phyloP scores from a whole-genome alignment of 2,329 filamentous ascomycete genomes.

The Arthrobotrys iridis region DNA sequence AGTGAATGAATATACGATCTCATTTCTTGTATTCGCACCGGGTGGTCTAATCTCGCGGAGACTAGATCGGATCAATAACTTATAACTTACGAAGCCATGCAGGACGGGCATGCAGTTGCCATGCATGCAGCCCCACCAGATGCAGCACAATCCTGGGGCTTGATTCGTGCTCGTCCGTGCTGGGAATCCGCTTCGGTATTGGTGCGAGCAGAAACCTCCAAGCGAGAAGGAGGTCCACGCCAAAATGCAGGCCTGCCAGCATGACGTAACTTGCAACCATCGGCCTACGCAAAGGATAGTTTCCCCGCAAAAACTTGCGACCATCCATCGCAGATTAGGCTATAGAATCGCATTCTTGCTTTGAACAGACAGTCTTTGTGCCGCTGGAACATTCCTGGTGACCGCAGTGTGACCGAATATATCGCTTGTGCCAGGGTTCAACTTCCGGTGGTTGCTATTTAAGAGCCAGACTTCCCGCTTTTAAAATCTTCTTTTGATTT shows the following conservation, averaged over 20 bases:
- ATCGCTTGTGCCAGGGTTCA: neutral
- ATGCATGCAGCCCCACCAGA: slow-evolving; percentile 18
- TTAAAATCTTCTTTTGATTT: neutral
- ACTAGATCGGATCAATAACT: neutral
- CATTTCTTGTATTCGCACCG: neutral
- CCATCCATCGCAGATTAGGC: slow-evolving; percentile 25
- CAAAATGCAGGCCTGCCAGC: slow-evolving; percentile 2
- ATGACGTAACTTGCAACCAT: slow-evolving; percentile 40
- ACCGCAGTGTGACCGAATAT: slow-evolving; percentile 30
- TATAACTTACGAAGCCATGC: slow-evolving; percentile 14
- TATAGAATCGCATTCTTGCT: slow-evolving; percentile 28
- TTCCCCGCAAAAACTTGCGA: slow-evolving; percentile 40
- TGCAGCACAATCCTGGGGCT: neutral
- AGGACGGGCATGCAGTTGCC: slow-evolving; percentile 12
- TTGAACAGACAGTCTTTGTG: neutral
- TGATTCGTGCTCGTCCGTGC: slow-evolving; percentile 22
- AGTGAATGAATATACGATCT: no score
- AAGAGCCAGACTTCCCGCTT: slow-evolving; percentile 7
- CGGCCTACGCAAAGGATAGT: slow-evolving; percentile 12
- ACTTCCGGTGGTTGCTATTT: slow-evolving; percentile 17
- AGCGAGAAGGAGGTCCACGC: neutral
- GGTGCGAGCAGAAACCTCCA: slow-evolving; percentile 26
- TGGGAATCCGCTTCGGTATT: slow-evolving; percentile 30
- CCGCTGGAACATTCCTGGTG: slow-evolving; percentile 27
- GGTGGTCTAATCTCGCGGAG: neutral